Percentiles rank a stretch among this genome's conserved stretches.
Conservation (phyloP, 179 eudicot species). For the Dionaea muscipula region DNA sequence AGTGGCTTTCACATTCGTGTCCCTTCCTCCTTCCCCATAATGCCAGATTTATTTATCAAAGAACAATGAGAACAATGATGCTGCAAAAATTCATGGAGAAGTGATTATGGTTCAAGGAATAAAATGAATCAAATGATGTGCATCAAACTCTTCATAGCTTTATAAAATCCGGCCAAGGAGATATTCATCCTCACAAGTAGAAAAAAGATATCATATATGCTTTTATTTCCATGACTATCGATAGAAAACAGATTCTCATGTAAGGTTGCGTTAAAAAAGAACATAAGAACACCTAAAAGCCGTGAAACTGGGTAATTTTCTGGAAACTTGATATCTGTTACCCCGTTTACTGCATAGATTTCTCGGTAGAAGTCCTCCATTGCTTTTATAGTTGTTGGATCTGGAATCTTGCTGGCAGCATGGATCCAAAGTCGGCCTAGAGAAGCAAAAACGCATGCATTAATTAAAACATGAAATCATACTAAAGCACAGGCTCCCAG, state of each 20-base stretch:
- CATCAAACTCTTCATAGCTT: no score
- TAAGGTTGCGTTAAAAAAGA: neutral
- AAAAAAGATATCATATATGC: neutral
- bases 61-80: no score
- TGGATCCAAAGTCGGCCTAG: constrained; percentile 78
- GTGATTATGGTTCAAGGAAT: no score
- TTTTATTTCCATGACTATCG: neutral
- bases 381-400: constrained; percentile 54
- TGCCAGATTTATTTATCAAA: no score
- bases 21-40: no score
- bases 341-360: constrained; percentile 62
- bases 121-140: no score
- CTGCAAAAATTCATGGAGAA: no score
- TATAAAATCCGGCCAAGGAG: no score
- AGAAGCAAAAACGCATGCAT: constrained; percentile 1
- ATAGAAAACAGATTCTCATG: neutral
- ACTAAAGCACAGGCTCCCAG: no score
- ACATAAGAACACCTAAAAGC: constrained; percentile 39
- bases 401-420: constrained; percentile 85
- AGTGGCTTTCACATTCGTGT: no score
- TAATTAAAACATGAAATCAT: no score
- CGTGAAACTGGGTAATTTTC: constrained; percentile 68
- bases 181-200: no score
- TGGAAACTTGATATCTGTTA: constrained; percentile 66
- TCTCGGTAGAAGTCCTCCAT: constrained; percentile 89